These are phyloP conservation scores for Talaromyces thailandensis DNA, from an alignment of 495 filamentous ascomycete genomes.

Conservation along the genomic window DNA sequence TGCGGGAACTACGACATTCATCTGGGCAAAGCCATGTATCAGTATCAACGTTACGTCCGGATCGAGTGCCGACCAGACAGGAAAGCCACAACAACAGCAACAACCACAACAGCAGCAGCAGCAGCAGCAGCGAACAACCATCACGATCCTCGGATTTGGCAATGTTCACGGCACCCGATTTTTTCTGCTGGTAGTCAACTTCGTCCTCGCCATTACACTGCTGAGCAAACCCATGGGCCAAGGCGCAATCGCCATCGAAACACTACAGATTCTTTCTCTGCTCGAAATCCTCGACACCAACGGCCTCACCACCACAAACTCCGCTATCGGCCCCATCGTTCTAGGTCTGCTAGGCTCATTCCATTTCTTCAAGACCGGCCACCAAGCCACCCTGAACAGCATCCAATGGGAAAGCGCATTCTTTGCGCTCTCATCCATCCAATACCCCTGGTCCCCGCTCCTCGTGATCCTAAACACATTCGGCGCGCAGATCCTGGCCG, in stretches of 20 bases:
- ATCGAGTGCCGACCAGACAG: slow-evolving; percentile 12
- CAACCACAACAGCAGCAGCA: slow-evolving; percentile 27
- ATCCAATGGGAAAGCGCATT: slow-evolving; percentile 99
- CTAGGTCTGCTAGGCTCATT: slow-evolving; percentile 81
- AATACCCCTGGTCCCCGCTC: slow-evolving; percentile 83
- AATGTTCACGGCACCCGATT: slow-evolving; percentile 90
- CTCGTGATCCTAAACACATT: slow-evolving; percentile 79
- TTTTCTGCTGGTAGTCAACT: slow-evolving; percentile 71
- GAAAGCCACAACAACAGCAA: slow-evolving; percentile 23
- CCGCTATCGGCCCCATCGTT: slow-evolving; percentile 73
- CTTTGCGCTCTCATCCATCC: slow-evolving; percentile 72
- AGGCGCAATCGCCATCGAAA: slow-evolving; percentile 66
- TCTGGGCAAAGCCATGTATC: slow-evolving; percentile 69
- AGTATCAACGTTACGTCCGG: slow-evolving; percentile 39
- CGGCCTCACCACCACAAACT: slow-evolving; percentile 46
- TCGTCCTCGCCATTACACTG: slow-evolving; percentile 64
- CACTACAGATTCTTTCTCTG: slow-evolving; percentile 80
- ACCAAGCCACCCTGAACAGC: slow-evolving; percentile 77
- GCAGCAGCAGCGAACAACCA: slow-evolving; percentile 37
- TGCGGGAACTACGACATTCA: slow-evolving; percentile 60
- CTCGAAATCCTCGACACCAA: slow-evolving; percentile 83
- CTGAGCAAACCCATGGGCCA: slow-evolving; percentile 93
- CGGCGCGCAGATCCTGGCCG: slow-evolving; percentile 78
- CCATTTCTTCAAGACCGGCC: slow-evolving; percentile 96
- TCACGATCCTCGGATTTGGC: slow-evolving; percentile 82